Conservation (phyloP, 1,139 yeast genomes). For the Geotrichum histeridarum region DNA sequence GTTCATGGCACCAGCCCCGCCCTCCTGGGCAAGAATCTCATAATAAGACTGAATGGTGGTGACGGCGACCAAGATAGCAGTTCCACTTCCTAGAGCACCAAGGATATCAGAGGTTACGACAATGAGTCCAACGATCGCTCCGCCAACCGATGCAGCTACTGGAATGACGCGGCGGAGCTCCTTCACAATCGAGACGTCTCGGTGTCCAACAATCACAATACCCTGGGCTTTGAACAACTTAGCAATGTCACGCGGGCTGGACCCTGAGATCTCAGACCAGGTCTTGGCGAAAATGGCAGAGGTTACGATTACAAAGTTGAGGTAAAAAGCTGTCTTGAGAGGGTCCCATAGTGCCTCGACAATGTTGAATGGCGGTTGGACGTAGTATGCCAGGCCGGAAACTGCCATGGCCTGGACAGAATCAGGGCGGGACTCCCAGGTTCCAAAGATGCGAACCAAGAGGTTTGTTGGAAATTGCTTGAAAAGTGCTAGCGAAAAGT, state of each 20-base stretch:
- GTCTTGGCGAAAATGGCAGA: slow-evolving; percentile 96
- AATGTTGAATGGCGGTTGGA: slow-evolving; percentile 86
- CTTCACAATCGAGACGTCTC: slow-evolving; percentile 71
- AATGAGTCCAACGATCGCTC: slow-evolving; percentile 53
- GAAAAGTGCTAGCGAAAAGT: slow-evolving; percentile 86
- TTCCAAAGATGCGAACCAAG: slow-evolving; percentile 72
- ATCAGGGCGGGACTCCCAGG: slow-evolving; percentile 84
- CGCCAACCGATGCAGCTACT: slow-evolving; percentile 78
- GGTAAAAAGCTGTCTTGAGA: slow-evolving; percentile 73
- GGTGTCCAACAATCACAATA: slow-evolving; percentile 90
- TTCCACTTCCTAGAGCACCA: slow-evolving; percentile 71
- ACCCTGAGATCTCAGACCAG: slow-evolving; percentile 95
- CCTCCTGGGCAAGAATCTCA: slow-evolving; percentile 49
- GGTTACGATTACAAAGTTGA: slow-evolving; percentile 73
- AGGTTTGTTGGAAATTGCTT: slow-evolving; percentile 82
- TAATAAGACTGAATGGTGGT: slow-evolving; percentile 65
- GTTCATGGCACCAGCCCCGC: slow-evolving; percentile 19
- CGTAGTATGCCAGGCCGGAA: slow-evolving; percentile 85
- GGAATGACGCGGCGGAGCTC: slow-evolving; percentile 77
- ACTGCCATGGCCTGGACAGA: slow-evolving; percentile 80
- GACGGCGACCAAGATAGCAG: slow-evolving; percentile 61
- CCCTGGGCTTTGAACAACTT: slow-evolving; percentile 98
- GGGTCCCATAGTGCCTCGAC: slow-evolving; percentile 87
- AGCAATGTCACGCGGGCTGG: slow-evolving; percentile 93
- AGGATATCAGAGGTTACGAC: slow-evolving; percentile 59